These are phyloP conservation scores for Metarhizium anisopliae DNA, from an alignment of 2,329 filamentous ascomycete genomes.

Conservation along the genomic window DNA sequence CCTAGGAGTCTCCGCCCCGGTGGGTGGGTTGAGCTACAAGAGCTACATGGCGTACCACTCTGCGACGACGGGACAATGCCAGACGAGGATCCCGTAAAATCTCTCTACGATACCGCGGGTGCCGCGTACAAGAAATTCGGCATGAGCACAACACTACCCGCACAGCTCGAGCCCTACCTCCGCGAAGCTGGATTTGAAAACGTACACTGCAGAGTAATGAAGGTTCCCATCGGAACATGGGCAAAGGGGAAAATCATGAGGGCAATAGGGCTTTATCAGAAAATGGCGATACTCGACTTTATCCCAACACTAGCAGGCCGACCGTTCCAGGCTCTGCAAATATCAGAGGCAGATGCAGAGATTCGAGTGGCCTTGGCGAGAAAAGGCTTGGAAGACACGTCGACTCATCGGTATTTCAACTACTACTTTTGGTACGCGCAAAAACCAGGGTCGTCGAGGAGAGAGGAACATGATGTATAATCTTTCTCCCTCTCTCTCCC, in stretches of 20 bases:
- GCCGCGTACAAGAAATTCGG: constrained; percentile 10
- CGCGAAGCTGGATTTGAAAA: constrained; percentile 12
- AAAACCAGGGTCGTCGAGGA: constrained; percentile 13
- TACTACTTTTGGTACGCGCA: constrained; percentile 29
- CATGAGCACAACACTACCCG: constrained; percentile 10
- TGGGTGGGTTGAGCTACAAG: constrained; percentile 34
- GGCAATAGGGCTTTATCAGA: constrained; percentile 28
- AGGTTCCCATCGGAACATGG: constrained; percentile 30
- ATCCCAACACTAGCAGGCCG: constrained; percentile 26
- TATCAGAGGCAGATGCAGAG: constrained; percentile 19
- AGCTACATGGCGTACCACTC: constrained; percentile 22
- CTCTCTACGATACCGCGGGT: constrained; percentile 7
- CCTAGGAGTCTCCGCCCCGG: constrained; percentile 26
- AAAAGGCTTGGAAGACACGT: constrained; percentile 16
- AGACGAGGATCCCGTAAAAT: constrained; percentile 9
- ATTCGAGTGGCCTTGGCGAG: constrained; percentile 17
- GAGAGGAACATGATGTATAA: neutral
- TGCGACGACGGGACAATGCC: constrained; percentile 26
- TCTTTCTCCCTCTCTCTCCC: neutral
- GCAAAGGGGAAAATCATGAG: constrained; percentile 22
- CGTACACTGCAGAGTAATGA: constrained; percentile 24
- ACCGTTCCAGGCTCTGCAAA: constrained; percentile 22
- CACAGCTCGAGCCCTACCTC: constrained; percentile 9
- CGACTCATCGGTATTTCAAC: constrained; percentile 25
- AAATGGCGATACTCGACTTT: constrained; percentile 25